phyloP scores from a whole-genome alignment of 306 rosid genomes.

The Corylus avellana region DNA sequence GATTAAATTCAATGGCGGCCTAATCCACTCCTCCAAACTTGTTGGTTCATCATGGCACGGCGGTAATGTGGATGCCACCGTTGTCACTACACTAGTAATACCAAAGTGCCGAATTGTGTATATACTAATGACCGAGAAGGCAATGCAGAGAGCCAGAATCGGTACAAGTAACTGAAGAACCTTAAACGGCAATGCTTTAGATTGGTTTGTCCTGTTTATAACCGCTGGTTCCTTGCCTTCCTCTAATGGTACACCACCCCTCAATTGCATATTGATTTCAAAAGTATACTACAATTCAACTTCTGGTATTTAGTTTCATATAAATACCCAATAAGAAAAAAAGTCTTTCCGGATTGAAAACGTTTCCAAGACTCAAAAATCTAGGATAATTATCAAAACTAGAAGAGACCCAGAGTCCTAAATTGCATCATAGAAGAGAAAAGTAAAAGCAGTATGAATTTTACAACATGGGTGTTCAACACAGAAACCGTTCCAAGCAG shows the following conservation, averaged over 20 bases:
- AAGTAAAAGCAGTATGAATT: not conserved
- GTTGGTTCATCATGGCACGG: constrained; percentile 61
- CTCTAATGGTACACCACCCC: constrained; percentile 64
- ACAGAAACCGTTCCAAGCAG: constrained; percentile 6
- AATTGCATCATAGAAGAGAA: not conserved
- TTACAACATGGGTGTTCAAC: constrained; percentile 12
- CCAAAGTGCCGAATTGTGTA: constrained; percentile 79
- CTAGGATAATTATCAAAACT: not conserved
- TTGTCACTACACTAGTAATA: constrained; percentile 45
- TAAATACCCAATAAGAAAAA: not conserved
- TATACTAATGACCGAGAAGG: constrained; percentile 67
- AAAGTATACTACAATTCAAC: constrained; percentile 22
- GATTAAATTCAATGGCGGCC: constrained; percentile 57
- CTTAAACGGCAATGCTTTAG: constrained; percentile 66
- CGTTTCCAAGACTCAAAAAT: constrained; percentile 7
- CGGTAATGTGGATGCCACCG: constrained; percentile 51
- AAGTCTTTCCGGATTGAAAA: not conserved
- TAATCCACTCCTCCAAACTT: constrained; percentile 65
- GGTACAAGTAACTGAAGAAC: constrained; percentile 55
- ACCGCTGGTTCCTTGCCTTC: constrained; percentile 65
- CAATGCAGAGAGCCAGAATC: constrained; percentile 62
- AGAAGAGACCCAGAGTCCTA: not conserved
- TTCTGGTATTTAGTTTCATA: constrained; percentile 11
- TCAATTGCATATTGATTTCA: constrained; percentile 61
- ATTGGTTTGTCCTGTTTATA: constrained; percentile 43